Evolutionary conservation across 805 yeast genomes (phyloP), one percentile per base, ranked within the genome.

Genomic region (Jamesozyma spencerorum): DNA sequence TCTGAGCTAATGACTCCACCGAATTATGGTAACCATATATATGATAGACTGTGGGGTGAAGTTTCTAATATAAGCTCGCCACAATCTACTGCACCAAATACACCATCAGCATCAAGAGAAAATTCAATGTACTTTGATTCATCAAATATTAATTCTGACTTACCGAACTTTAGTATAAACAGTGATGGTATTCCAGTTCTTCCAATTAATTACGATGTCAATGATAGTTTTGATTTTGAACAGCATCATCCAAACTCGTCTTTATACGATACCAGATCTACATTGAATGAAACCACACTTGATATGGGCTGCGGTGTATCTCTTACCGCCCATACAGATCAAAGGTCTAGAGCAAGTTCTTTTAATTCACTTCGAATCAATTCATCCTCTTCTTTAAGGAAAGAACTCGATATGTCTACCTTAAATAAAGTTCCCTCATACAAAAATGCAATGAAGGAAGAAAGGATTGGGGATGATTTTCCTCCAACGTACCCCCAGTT

Each of bases 361-460:
- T 71, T 64, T 13, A 64, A 85, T 1, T 71, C 63, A 28, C 48
- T 51, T 12, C 63, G 63, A 18, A 41, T 63, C 24, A 36, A 51
- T 44, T 40, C 52, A 20, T 32, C 50, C 40, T 34, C 62, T 5
- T 47, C 55, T 1, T 17, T 45, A 30, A 45, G 46, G 40, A 53
- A 54, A 12, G 71, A 65, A 22, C 65, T 71, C 69, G 71, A 72
- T 43, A 45, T 69, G 2, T 57, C 58, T 5, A 60, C 67, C 2
- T 48, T 85, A 47, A 77, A 82, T 17, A 66, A 76, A 37, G 95
- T 90, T 5, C 97, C 97, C 0, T 78, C 95, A 0, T 90, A 90
- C 60, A 72, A 71, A 6, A 79, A 83, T 26, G 97, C 97, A 0
- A 62, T 87, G 58, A 74, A 73, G 51, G 31, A 43, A 17, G 78